Percentiles rank a stretch among this genome's conserved stretches.
Evolutionary conservation across 2,329 filamentous ascomycete species (phyloP).

Genomic region (Paraphoma sp.): DNA sequence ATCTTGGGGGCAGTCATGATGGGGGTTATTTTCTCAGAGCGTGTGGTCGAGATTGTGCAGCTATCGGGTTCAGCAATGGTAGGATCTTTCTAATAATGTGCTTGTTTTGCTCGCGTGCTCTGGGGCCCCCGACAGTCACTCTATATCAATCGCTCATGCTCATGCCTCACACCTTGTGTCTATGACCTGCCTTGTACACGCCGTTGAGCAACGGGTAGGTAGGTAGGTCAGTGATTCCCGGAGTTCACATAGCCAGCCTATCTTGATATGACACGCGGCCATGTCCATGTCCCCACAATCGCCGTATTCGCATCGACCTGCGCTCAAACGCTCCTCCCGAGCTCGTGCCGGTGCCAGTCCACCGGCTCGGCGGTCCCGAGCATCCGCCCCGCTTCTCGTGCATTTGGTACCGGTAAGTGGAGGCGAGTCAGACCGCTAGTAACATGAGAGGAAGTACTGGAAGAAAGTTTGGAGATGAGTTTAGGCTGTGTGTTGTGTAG

Average conservation of each 20-base stretch:
- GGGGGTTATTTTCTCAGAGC: conserved; percentile 41
- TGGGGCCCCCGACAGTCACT: neutral
- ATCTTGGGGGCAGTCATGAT: conserved; percentile 48
- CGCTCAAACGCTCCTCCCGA: neutral
- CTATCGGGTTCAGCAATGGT: conserved; percentile 33
- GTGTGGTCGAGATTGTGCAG: conserved; percentile 41
- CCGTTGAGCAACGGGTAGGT: too few species aligned
- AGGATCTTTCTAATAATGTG: conserved; percentile 44
- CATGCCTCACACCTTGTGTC: neutral
- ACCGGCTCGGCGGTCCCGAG: neutral
- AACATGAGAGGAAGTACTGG: neutral
- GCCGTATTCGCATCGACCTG: neutral
- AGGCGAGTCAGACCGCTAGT: neutral
- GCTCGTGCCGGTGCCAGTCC: neutral
- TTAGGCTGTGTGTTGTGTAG: neutral
- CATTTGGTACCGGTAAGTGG: neutral
- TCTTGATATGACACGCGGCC: neutral
- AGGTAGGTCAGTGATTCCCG: too few species aligned
- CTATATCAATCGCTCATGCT: conserved; percentile 1
- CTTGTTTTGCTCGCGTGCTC: conserved; percentile 20
- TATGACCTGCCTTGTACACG: neutral
- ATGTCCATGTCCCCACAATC: neutral
- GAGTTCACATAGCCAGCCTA: too few species aligned
- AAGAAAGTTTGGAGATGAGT: neutral
- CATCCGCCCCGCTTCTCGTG: neutral